phyloP scores from a whole-genome alignment of 257 asterid species.

The Plantago major region DNA sequence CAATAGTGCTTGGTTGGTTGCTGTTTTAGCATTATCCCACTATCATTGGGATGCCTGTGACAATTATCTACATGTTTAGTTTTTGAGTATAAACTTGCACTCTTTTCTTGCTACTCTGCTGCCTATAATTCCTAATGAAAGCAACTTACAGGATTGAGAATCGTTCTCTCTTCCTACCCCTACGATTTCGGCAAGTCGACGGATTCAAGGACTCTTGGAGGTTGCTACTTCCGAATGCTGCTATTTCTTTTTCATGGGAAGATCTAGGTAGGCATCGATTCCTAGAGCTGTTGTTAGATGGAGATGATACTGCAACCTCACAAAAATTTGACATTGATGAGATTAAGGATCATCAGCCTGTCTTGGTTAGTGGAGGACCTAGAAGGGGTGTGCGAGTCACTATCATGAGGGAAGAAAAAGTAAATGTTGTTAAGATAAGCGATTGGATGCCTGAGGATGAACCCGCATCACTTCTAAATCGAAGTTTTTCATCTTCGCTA shows the following conservation, averaged over 20 bases:
- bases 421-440: conserved; percentile 74
- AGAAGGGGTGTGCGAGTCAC: conserved; percentile 61
- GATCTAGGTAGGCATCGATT: conserved; percentile 76
- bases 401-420: conserved; percentile 79
- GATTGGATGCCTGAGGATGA: conserved; percentile 85
- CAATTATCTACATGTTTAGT: background rate
- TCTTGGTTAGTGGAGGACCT: conserved; percentile 56
- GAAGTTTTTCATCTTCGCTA: conserved; percentile 43
- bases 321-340: conserved; percentile 82
- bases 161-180: conserved; percentile 70
- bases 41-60: background rate
- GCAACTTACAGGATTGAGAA: conserved; percentile 77
- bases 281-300: conserved; percentile 77
- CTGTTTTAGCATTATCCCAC: background rate
- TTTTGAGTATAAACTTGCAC: conserved; percentile 7
- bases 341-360: conserved; percentile 77
- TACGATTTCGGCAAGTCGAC: conserved; percentile 81
- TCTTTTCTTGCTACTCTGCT: conserved; percentile 10
- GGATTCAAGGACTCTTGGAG: conserved; percentile 80
- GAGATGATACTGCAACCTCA: conserved; percentile 56
- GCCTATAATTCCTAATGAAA: conserved; percentile 23
- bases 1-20: background rate
- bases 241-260: conserved; percentile 88
- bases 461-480: conserved; percentile 32
- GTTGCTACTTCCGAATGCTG: conserved; percentile 72